Evolutionary conservation across 306 rosid genomes (phyloP).

Genomic region (Leucaena leucocephala): DNA sequence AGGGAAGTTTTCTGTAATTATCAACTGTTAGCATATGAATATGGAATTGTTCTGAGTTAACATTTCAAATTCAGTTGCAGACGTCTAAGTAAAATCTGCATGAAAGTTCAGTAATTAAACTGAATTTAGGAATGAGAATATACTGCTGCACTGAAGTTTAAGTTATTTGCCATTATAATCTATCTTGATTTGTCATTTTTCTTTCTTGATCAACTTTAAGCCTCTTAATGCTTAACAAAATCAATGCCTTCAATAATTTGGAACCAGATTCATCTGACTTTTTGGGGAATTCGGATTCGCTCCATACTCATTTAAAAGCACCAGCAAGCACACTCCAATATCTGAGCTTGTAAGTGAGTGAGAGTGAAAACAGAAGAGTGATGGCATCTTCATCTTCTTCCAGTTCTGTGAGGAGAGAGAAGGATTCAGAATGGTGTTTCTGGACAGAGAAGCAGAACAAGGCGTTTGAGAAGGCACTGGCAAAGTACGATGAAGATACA

Average conservation of each 20-base stretch:
- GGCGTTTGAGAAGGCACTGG: slow-evolving; percentile 61
- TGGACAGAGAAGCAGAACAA: slow-evolving; percentile 65
- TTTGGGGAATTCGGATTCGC: slow-evolving; percentile 41
- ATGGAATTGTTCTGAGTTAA: not conserved
- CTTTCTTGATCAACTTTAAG: not conserved
- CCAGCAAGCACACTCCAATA: not conserved
- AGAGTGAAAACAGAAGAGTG: not conserved
- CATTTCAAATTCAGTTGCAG: not conserved
- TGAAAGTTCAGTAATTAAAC: not conserved
- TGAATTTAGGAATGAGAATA: not conserved
- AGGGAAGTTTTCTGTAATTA: no score
- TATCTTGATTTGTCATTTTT: not conserved
- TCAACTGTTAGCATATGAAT: not conserved
- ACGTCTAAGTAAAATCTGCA: not conserved
- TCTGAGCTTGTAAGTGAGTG: slow-evolving; percentile 5
- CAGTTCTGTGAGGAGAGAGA: slow-evolving; percentile 43
- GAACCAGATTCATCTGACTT: slow-evolving; percentile 49
- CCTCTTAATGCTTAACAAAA: not conserved
- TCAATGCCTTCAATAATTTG: slow-evolving; percentile 26
- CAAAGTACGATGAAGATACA: slow-evolving; percentile 55
- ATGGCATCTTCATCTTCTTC: slow-evolving; percentile 50
- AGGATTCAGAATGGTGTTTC: slow-evolving; percentile 25
- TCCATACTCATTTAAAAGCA: slow-evolving; percentile 35
- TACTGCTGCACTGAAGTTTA: not conserved
- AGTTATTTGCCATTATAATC: not conserved